Evolutionary conservation across 495 filamentous ascomycete species (phyloP), one percentile per base, ranked within the genome.

Genomic region (Usnea hakonensis): DNA sequence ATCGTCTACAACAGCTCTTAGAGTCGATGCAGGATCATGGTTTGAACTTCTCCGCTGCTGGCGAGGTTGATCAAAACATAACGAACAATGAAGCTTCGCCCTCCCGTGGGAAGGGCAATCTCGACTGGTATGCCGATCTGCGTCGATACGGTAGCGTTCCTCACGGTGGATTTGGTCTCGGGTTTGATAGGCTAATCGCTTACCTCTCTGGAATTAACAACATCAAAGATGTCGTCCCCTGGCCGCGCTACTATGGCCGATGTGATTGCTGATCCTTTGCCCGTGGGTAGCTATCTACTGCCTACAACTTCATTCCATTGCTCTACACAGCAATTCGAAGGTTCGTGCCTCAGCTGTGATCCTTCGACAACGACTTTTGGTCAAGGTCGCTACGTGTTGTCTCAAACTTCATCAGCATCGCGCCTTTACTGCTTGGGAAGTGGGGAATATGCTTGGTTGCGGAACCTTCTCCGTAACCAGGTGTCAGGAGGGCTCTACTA

Each of bases 41-140:
- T n/a, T 40, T 61, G 17, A 60, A 68, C 33, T 26, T 36, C 44
- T 10, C 57, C 14, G 28, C 7, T 33, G 58, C 41, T 21, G 26
- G 4, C 11, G 9, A 0, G 5, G 0, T 21, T 13, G 35, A 28
- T 37, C 35, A 57, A 28, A 36, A 3, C 26, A 33, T 23, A 26
- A 60, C 17, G 17, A 32, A 58, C 13, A 7, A 19, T 19, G 32
- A 38, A 26, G n/a, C 44, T 2, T 38, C 33, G 37, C 36, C 67
- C 16, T 66, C 64, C 35, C 14, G 41, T 33, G 77, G 81, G 55
- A 70, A 81, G 10, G 78, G 78, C 26, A 76, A 75, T 64, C 78
- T 98, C 17, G 81, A 88, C 64, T 98, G 94, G 94, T 98, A 97
- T 72, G 75, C 90, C n/a, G 94, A 98, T 69, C 81, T 98, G 53